These are phyloP conservation scores for Suhomyces kunorum DNA, from an alignment of 1,139 yeast species.

Conservation along the genomic window DNA sequence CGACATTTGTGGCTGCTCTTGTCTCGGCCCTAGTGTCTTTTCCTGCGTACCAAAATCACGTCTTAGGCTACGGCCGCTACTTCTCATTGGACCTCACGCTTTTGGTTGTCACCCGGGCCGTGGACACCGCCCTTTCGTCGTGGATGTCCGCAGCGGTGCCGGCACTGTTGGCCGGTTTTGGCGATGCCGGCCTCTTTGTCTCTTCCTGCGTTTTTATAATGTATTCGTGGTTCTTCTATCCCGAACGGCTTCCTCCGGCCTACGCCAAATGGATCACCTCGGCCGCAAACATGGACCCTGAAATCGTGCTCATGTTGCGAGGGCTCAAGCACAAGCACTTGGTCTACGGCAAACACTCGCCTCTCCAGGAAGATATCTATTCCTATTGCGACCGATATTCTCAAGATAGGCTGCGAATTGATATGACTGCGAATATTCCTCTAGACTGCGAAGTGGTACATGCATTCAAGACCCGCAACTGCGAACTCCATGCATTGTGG, in stretches of 20 bases:
- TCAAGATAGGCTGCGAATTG: conserved; percentile 27
- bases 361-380: conserved; percentile 22
- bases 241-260: conserved; percentile 37
- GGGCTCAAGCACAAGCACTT: conserved; percentile 26
- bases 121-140: conserved; percentile 36
- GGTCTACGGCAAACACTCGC: conserved; percentile 30
- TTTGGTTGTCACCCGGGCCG: conserved; percentile 38
- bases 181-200: conserved; percentile 35
- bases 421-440: conserved; percentile 25
- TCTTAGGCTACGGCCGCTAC: conserved; percentile 31
- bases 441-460: conserved; percentile 35
- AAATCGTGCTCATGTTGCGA: conserved; percentile 26
- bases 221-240: conserved; percentile 40
- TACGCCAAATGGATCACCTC: conserved; percentile 42
- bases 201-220: conserved; percentile 33
- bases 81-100: conserved; percentile 38
- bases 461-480: conserved; percentile 34
- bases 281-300: conserved; percentile 45
- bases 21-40: conserved; percentile 31
- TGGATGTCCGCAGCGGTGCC: conserved; percentile 25
- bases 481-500: conserved; percentile 44
- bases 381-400: conserved; percentile 32
- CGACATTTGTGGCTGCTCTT: conserved; percentile 34
- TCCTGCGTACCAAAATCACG: conserved; percentile 34
- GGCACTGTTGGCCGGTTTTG: conserved; percentile 15